Base-by-base conservation (phyloP, 2,329 filamentous ascomycete genomes). In the Sarocladium brachiariae region DNA sequence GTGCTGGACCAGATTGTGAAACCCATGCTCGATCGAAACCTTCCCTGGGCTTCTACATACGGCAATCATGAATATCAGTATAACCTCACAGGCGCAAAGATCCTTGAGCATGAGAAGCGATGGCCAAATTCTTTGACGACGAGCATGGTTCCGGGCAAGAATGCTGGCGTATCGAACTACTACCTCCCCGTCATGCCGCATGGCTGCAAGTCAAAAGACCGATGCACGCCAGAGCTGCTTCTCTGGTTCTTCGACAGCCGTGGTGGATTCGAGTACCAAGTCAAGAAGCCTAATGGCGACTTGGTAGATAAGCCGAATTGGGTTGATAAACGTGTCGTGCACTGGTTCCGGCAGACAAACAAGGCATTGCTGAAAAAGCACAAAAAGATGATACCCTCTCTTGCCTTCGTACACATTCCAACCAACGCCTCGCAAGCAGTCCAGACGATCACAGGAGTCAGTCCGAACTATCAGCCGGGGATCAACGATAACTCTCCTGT, bases 171-270 rank as follows among this genome's bases (percentile, higher is more conserved):
- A 1, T 70, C 74, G 7, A 77, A 77, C 46, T 76, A 75, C 58
- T 70, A 72, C 52, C 60, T 77, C 1, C 70, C 71, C 0, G 70
- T 77, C 1, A 73, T 71, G 31, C 58, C 65, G 0, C 51, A 59
- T 3, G 55, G 61, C 5, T 74, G 72, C 53, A 55, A 51, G 7
- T 51, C 57, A 3, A 51, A 53, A 30, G 14, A 13, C 2, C 9
- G n/a, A 33, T 74, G 72, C 51, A 52, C 56, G 1, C 71, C 72
- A 0, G 66, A 67, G 43, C 55, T 75, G 27, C 58, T 89, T 1
- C 68, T 89, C 1, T 89, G 84, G 82, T 88, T 88, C 66, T 87
- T 89, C 57, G 86, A 89, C 58, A 78, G 73, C 51, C 72, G 77
- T 14, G 83, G 83, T 31, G 82, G 82, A 7, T 69, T 70, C 49